phyloP scores from a whole-genome alignment of 192 early-diverging fungal species.

The Dissophora ornata region DNA sequence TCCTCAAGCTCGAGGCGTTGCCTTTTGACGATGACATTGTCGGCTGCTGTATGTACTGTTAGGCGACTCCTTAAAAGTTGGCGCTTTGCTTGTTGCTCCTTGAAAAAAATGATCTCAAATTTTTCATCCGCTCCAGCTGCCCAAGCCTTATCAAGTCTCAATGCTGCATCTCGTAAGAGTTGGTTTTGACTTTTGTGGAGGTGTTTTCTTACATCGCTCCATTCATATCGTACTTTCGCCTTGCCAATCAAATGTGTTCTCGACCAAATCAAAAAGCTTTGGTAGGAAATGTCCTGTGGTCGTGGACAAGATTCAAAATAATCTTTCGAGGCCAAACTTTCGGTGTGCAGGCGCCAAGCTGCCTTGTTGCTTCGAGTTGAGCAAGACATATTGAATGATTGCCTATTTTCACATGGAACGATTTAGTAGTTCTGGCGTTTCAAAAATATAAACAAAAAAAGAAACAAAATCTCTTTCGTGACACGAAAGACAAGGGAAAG shows the following conservation, averaged over 20 bases:
- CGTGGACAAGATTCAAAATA: slow-evolving; percentile 14
- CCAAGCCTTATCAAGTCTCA: slow-evolving; percentile 18
- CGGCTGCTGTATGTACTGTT: slow-evolving; percentile 14
- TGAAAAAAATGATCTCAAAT: slow-evolving; percentile 10
- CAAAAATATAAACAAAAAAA: no score
- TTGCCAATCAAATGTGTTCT: slow-evolving; percentile 14
- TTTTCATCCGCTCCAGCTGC: slow-evolving; percentile 9
- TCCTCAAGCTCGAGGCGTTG: slow-evolving; percentile 15
- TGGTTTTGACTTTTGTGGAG: slow-evolving; percentile 16
- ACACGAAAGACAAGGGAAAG: no score
- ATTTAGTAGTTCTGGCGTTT: no score
- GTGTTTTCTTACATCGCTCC: slow-evolving; percentile 12
- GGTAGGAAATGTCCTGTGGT: slow-evolving; percentile 23
- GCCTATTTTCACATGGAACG: no score
- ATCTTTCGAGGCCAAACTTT: slow-evolving; percentile 7
- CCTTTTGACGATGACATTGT: slow-evolving; percentile 8
- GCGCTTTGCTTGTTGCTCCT: slow-evolving; percentile 2
- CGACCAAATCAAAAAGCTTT: slow-evolving; percentile 9
- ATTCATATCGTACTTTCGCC: slow-evolving; percentile 8
- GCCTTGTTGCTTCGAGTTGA: slow-evolving; percentile 1
- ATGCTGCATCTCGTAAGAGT: slow-evolving; percentile 13
- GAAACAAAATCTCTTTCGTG: no score
- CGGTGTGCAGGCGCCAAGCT: slow-evolving; percentile 4
- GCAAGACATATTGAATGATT: slow-evolving; percentile 5
- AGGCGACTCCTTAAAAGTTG: slow-evolving; percentile 1